Conservation (phyloP, 495 filamentous ascomycete genomes). For the Aspergillus incahuasiensis region DNA sequence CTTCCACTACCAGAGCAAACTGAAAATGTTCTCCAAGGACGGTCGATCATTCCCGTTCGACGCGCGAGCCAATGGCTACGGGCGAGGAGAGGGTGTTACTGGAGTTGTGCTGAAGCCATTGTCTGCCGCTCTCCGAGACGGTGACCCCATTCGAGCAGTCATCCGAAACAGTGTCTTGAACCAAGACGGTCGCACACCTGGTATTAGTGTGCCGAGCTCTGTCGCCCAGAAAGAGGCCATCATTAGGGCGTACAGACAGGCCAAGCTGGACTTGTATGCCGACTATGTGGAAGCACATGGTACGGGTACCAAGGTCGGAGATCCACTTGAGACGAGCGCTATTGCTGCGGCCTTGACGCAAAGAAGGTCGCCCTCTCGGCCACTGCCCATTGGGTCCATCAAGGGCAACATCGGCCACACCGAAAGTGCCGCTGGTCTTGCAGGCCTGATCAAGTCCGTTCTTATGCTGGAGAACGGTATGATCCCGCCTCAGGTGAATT, state of each 20-base stretch:
- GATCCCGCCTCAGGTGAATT: constrained; percentile 22
- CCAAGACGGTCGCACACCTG: constrained; percentile 11
- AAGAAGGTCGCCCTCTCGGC: constrained; percentile 1
- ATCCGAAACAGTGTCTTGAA: constrained; percentile 37
- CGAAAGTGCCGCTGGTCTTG: constrained; percentile 17
- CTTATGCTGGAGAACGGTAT: constrained; percentile 23
- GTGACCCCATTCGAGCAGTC: constrained; percentile 56
- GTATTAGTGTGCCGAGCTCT: constrained; percentile 10
- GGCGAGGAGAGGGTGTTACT: constrained; percentile 13
- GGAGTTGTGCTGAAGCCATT: constrained; percentile 12
- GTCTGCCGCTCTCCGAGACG: constrained; percentile 27
- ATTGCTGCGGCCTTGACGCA: constrained; percentile 6
- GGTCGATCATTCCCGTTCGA: constrained; percentile 12
- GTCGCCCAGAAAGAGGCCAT: constrained; percentile 12
- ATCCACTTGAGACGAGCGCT: constrained; percentile 14
- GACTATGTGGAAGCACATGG: constrained; percentile 15
- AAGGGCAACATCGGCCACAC: constrained; percentile 12
- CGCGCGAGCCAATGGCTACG: constrained; percentile 11
- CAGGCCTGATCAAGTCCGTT: constrained; percentile 25
- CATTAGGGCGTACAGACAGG: constrained; percentile 7
- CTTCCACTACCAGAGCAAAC: constrained; percentile 6
- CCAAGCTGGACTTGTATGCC: constrained; percentile 8
- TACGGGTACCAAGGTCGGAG: constrained; percentile 13
- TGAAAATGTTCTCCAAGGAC: constrained; percentile 14
- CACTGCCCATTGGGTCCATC: constrained; percentile 8